Evolutionary conservation across 345 rosid species (phyloP).

Genomic region (Eucalyptus regnans): DNA sequence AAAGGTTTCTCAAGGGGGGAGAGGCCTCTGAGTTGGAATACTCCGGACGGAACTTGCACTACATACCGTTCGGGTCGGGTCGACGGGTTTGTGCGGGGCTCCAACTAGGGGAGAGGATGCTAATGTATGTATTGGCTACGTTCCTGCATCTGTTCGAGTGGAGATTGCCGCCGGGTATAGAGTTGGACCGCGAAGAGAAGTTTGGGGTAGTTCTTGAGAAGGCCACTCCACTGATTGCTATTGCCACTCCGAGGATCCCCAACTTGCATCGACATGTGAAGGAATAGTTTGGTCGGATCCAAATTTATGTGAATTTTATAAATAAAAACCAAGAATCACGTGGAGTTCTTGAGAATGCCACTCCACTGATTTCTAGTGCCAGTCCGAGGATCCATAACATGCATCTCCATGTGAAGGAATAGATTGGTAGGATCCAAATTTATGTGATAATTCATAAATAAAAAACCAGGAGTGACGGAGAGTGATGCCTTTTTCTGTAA

Average conservation of each 20-base stretch:
- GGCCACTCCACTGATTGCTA: not conserved
- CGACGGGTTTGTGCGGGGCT: not conserved
- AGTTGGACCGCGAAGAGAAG: not conserved
- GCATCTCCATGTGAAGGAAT: not conserved
- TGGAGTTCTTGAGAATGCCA: not conserved
- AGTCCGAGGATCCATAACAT: not conserved
- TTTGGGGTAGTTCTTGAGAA: constrained; percentile 1
- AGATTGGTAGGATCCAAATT: not conserved
- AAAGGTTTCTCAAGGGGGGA: not conserved
- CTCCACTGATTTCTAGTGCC: not conserved
- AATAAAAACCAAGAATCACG: no score
- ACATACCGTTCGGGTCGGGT: constrained; percentile 18
- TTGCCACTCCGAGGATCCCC: not conserved
- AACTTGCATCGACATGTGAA: not conserved
- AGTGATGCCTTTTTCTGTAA: not conserved
- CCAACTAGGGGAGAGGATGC: not conserved
- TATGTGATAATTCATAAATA: no score
- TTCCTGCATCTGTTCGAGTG: not conserved
- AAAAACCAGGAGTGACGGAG: not conserved
- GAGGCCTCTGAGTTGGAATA: not conserved
- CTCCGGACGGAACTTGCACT: not conserved
- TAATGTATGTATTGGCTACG: not conserved
- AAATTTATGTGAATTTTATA: no score
- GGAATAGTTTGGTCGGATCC: not conserved
- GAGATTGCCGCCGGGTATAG: not conserved